Base-by-base conservation (phyloP, 1,284 basidiomycete genomes). In the Cryptococcus hybrid region DNA sequence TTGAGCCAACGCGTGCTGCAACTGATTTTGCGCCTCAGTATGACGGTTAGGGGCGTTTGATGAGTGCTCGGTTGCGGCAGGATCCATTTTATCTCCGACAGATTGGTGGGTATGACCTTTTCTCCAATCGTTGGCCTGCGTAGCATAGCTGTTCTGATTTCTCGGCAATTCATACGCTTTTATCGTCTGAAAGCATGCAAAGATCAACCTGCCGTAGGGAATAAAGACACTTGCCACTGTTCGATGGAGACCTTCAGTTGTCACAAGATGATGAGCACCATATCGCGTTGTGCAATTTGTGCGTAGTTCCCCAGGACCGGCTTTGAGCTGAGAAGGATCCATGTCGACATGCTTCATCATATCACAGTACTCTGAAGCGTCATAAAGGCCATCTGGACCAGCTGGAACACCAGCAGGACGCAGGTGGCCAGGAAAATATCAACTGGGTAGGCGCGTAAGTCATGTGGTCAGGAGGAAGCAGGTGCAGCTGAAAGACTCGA, bases 241-340 rank as follows among this genome's bases (percentile, higher is more conserved):
- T 15, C 80, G 69, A 39, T 75, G 68, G 75, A 84, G 65, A 49
- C 84, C 84, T 58, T 86, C 84, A 43, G 83, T 81, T 60, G 77
- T 78, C 51, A 83, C 77, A 3, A 85, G 84, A 80, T 93, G 90
- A 66, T 85, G 84, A 47, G 89, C 88, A 71, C 90, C 88, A 80
- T 90, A 96, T 60, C 95, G 84, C 67, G 90, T 85, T 58, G 93
- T 97, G 75, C 94, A 99, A 78, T 87, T 93, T 49, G 94, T 97
- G 78, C 89, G 88, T 45, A 88, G 86, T 69, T 88, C 86, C 63
- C 83, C 86, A 2, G 74, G 66, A 35, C 71, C 63, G 38, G 70
- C 53, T 15, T 66, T 70, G 3, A 67, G 81, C 80, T 73, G 81
- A 77, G 58, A 80, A 70, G 72, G 70, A 63, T 75, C 79, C 77